phyloP scores from a whole-genome alignment of 73 alveolate species.

The Paramecium sonneborni region DNA sequence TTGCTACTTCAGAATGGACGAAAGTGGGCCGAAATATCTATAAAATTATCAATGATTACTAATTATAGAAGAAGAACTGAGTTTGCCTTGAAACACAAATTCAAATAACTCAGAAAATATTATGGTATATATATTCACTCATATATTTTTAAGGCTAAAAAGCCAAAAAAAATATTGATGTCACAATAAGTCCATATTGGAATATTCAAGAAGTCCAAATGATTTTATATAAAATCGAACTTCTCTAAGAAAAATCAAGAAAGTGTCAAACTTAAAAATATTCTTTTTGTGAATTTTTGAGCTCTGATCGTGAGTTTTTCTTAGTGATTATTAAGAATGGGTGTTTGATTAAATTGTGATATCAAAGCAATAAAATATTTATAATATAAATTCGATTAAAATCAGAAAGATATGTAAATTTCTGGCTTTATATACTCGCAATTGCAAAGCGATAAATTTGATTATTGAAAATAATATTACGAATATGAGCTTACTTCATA shows the following conservation, averaged over 20 bases:
- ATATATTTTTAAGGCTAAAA: background rate
- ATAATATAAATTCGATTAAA: background rate
- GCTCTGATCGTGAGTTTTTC: background rate
- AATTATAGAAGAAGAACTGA: conserved; percentile 28
- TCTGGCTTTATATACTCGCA: background rate
- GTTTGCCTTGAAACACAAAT: conserved; percentile 35
- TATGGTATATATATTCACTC: background rate
- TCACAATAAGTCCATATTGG: background rate
- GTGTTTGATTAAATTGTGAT: background rate
- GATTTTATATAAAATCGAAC: background rate
- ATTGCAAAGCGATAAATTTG: background rate
- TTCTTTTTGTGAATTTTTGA: background rate
- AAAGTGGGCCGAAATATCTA: conserved; percentile 45
- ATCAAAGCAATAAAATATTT: background rate
- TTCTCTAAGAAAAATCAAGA: background rate
- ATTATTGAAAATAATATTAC: background rate
- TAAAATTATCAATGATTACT: background rate
- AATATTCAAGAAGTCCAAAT: background rate
- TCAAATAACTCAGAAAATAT: background rate
- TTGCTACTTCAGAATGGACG: conserved; percentile 32
- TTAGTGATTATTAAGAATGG: conserved; percentile 9
- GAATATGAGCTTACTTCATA: conserved; percentile 43
- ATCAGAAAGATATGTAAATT: background rate
- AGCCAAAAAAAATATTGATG: background rate
- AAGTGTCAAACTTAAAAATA: background rate